Conservation (phyloP, 306 rosid genomes). For the Corylus avellana region DNA sequence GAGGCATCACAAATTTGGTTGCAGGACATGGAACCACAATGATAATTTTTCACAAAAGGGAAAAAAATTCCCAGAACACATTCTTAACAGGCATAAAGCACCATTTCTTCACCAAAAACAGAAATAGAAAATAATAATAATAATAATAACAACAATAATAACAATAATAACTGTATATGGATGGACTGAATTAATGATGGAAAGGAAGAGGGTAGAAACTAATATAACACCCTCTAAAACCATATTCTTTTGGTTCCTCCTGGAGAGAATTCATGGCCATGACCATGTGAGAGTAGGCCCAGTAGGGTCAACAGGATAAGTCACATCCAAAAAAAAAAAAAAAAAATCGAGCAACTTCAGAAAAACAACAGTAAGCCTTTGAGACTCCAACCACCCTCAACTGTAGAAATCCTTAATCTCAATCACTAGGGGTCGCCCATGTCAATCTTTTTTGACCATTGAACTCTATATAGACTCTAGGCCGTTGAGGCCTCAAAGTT, state of each 20-base stretch:
- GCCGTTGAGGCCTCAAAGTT: not conserved
- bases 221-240: not conserved
- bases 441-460: not conserved
- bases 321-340: not conserved
- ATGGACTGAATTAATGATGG: not conserved
- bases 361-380: not conserved
- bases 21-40: not conserved
- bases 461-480: slow-evolving; percentile 5
- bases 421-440: not conserved
- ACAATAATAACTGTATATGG: not conserved
- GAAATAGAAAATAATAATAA: not conserved
- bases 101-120: not conserved
- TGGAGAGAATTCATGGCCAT: not conserved
- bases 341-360: not conserved
- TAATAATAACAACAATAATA: not conserved
- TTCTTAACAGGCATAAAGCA: not conserved
- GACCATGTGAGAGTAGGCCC: not conserved
- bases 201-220: not conserved
- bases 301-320: not conserved
- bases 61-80: not conserved
- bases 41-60: not conserved
- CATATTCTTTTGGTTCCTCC: not conserved
- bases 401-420: not conserved
- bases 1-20: slow-evolving; percentile 2
- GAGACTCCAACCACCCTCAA: not conserved